phyloP scores from a whole-genome alignment of 352 stramenopile species.

The Thalassiosira hispida region DNA sequence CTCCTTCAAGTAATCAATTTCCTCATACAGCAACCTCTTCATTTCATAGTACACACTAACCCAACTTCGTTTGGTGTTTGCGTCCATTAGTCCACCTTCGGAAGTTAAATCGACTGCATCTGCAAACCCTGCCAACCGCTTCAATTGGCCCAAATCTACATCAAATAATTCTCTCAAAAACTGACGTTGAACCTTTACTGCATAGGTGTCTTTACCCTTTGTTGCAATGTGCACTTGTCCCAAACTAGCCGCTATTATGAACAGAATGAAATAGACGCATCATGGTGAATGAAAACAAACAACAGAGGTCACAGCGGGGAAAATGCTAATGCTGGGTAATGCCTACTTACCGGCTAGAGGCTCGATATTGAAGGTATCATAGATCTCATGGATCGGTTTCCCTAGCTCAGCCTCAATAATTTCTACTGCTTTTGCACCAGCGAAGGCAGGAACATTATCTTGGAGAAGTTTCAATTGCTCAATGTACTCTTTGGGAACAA shows the following conservation, averaged over 20 bases:
- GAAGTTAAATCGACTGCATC: constrained; percentile 87
- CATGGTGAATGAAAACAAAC: constrained; percentile 52
- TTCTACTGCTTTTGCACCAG: constrained; percentile 68
- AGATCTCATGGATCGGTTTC: constrained; percentile 87
- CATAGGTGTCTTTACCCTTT: constrained; percentile 88
- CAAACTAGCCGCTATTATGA: constrained; percentile 86
- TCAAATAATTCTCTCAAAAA: constrained; percentile 88
- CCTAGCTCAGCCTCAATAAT: constrained; percentile 87
- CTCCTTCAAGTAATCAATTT: constrained; percentile 90
- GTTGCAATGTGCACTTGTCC: constrained; percentile 95
- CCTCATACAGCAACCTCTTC: constrained; percentile 88
- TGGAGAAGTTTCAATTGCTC: constrained; percentile 87
- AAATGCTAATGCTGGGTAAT: neutral
- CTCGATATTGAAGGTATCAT: constrained; percentile 90
- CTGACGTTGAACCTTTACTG: constrained; percentile 94
- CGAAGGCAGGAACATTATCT: constrained; percentile 86
- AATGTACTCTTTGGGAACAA: constrained; percentile 89
- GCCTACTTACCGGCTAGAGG: constrained; percentile 70
- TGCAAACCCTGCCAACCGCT: constrained; percentile 85
- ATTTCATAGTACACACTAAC: constrained; percentile 87
- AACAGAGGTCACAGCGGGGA: constrained; percentile 69
- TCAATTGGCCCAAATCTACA: constrained; percentile 88
- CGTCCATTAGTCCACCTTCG: constrained; percentile 85
- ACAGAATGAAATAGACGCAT: constrained; percentile 74
- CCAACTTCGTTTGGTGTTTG: constrained; percentile 83